Evolutionary conservation across 331 rosid genomes (phyloP).

Genomic region (Acacia concinna): DNA sequence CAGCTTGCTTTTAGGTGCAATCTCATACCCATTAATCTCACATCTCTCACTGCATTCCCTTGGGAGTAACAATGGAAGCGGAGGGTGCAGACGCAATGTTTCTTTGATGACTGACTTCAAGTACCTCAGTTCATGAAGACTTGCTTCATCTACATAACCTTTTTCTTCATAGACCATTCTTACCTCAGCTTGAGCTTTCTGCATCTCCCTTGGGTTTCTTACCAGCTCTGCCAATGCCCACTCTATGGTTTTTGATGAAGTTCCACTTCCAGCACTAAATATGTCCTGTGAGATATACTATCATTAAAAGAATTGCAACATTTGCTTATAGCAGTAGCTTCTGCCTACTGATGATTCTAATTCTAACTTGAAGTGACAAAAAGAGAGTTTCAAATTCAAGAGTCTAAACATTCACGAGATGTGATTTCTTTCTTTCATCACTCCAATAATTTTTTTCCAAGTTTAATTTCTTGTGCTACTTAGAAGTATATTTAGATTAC

Average conservation of each 20-base stretch:
- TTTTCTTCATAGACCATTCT: conserved; percentile 39
- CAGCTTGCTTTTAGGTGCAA: conserved; percentile 30
- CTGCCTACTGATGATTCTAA: background rate
- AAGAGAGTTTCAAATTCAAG: background rate
- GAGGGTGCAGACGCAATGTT: conserved; percentile 51
- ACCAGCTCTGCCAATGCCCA: conserved; percentile 63
- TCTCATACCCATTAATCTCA: conserved; percentile 28
- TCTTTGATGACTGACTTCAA: conserved; percentile 50
- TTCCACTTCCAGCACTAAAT: conserved; percentile 55
- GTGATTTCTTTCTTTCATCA: background rate
- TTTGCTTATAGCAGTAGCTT: background rate
- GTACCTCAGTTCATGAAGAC: conserved; percentile 39
- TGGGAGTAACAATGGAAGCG: conserved; percentile 36
- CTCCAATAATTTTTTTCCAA: background rate
- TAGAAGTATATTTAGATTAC: background rate
- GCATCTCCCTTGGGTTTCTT: conserved; percentile 47
- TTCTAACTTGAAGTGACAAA: background rate
- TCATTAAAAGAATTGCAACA: background rate
- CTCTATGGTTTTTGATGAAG: conserved; percentile 47
- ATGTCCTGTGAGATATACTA: conserved; percentile 42
- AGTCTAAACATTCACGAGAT: background rate
- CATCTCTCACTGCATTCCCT: conserved; percentile 37
- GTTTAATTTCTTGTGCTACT: background rate
- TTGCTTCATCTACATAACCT: conserved; percentile 44
- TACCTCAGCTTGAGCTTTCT: conserved; percentile 46